Percentiles rank a stretch among this genome's conserved stretches.
Evolutionary conservation across 148 eudicot genomes (phyloP).

Genomic region (Euryodendron excelsum): DNA sequence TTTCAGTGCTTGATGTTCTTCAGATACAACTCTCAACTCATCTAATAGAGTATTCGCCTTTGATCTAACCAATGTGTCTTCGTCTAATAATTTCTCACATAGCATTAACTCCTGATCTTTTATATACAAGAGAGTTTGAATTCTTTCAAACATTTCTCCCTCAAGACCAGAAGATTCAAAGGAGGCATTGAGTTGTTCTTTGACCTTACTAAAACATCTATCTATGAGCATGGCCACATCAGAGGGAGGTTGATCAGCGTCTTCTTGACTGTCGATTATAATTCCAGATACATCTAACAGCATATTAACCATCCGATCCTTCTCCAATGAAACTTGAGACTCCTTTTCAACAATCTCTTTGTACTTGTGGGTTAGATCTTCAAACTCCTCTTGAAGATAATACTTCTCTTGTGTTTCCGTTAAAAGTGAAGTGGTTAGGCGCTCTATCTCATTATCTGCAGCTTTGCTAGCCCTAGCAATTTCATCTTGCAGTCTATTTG

Average conservation of each 20-base stretch:
- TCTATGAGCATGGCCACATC: slow-evolving; percentile 47
- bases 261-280: slow-evolving; percentile 30
- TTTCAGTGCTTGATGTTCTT: slow-evolving; percentile 50
- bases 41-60: slow-evolving; percentile 40
- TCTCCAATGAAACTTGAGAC: slow-evolving; percentile 50
- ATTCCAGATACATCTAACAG: slow-evolving; percentile 68
- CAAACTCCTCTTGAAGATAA: slow-evolving; percentile 52
- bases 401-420: slow-evolving; percentile 58
- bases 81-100: slow-evolving; percentile 52
- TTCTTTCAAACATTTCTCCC: slow-evolving; percentile 42
- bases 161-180: slow-evolving; percentile 37
- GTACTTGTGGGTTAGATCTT: slow-evolving; percentile 45
- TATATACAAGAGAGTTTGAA: slow-evolving; percentile 61
- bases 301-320: slow-evolving; percentile 45
- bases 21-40: slow-evolving; percentile 45
- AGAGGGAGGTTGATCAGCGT: slow-evolving; percentile 17
- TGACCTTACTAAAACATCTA: slow-evolving; percentile 49
- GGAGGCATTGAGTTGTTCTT: slow-evolving; percentile 36
- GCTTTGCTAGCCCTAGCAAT: slow-evolving; percentile 39
- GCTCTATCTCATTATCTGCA: slow-evolving; percentile 50
- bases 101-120: slow-evolving; percentile 57
- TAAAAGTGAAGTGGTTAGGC: slow-evolving; percentile 47
- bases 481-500: slow-evolving; percentile 49
- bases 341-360: slow-evolving; percentile 44
- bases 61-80: slow-evolving; percentile 42